Base-by-base conservation (phyloP, 2,329 filamentous ascomycete species). In the Pseudopyricularia javanii region DNA sequence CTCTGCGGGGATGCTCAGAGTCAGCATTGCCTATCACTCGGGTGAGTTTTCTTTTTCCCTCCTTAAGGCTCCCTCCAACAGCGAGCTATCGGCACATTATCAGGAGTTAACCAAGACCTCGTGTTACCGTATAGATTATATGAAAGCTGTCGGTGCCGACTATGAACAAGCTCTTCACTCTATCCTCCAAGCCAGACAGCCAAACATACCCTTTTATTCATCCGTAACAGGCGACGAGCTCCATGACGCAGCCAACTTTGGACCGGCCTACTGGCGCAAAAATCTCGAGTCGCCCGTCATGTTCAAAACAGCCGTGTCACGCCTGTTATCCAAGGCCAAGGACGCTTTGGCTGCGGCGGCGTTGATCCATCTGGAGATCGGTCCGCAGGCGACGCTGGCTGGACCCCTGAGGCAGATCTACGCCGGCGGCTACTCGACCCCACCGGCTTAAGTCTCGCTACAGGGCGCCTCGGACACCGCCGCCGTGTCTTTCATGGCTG, bases 301-400 rank as follows among this genome's bases (percentile, higher is more conserved):
- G 28, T 70, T 70, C 35, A 51, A 58, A 1, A 54, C 62, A 17
- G 67, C 66, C 0, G 54, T 64, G 12, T 34, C 14, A 11, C 28
- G 14, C 48, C n/a, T 35, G 8, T 4, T 50, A 20, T n/a, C 15
- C 7, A 32, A 8, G 6, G 8, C 4, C 4, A 56, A 58, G 3
- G 68, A 69, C 0, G 47, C 74, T 11, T 47, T 22, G 5, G 11
- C 34, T 14, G 34, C 34, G 11, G 5, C 34, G 11, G 34, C 34
- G 5, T 35, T 14, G 12, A 15, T 35, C 5, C 34, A 35, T 14
- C 43, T 47, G 7, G 72, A 75, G 54, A 54, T 75, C 34, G 68
- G 72, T n/a, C 72, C 72, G 4, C 59, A 64, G 4, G 58, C 64
- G 1, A 61, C 63, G 3, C 60, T 75, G 15, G 59, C 62, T n/a